phyloP scores from a whole-genome alignment of 768 basidiomycete genomes.

The Sistotremastrum niveocremeum region DNA sequence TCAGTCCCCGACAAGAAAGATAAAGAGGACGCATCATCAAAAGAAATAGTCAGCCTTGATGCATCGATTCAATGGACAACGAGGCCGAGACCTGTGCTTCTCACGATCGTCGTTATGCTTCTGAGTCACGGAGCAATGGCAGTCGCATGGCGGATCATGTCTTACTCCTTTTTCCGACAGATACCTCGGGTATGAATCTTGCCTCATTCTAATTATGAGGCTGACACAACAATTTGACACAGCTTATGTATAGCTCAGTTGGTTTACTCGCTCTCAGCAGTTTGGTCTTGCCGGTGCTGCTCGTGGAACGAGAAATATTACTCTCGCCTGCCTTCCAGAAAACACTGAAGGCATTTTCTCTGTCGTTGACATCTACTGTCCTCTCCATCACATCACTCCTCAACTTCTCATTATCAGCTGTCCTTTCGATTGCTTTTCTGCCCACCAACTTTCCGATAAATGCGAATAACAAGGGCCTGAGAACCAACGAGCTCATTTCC shows the following conservation, averaged over 20 bases:
- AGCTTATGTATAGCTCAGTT: too few relatives aligned
- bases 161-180: too few relatives aligned
- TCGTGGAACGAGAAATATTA: not conserved
- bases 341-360: slow-evolving; percentile 58
- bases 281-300: too few relatives aligned
- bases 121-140: slow-evolving; percentile 28
- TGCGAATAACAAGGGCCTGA: not conserved
- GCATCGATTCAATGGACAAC: slow-evolving; percentile 23
- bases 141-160: too few relatives aligned
- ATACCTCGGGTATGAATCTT: too few relatives aligned
- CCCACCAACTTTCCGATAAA: slow-evolving; percentile 36
- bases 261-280: too few relatives aligned
- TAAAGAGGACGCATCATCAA: slow-evolving; percentile 1
- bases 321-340: slow-evolving; percentile 21
- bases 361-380: slow-evolving; percentile 75
- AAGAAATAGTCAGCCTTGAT: not conserved
- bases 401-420: slow-evolving; percentile 82
- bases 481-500: slow-evolving; percentile 16
- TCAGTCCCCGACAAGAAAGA: slow-evolving; percentile 10
- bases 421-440: slow-evolving; percentile 50
- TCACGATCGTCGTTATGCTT: slow-evolving; percentile 37
- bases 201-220: too few relatives aligned
- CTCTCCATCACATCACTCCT: slow-evolving; percentile 79
- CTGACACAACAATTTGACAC: too few relatives aligned
- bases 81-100: slow-evolving; percentile 41